These are phyloP conservation scores for Fusarium tricinctum DNA, from an alignment of 2,329 filamentous ascomycete genomes.

Conservation along the genomic window DNA sequence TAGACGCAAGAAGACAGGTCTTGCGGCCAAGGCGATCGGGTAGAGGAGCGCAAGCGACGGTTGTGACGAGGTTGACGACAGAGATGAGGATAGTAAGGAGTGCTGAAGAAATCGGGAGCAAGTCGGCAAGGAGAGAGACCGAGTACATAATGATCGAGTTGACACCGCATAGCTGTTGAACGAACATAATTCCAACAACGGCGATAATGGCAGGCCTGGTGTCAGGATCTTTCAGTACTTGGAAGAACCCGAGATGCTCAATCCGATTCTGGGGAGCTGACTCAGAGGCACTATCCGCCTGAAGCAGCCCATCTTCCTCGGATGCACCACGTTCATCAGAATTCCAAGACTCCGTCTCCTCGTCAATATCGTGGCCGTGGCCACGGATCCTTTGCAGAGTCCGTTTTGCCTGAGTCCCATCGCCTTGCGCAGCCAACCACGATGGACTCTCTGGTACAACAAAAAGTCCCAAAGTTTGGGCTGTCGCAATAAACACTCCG, in stretches of 20 bases:
- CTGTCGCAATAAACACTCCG: constrained; percentile 76
- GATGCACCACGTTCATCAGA: constrained; percentile 58
- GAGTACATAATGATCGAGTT: constrained; percentile 99
- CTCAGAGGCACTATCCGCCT: constrained; percentile 51
- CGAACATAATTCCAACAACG: constrained; percentile 90
- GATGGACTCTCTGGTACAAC: constrained; percentile 88
- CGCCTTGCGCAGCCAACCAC: constrained; percentile 82
- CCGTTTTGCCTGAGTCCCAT: constrained; percentile 71
- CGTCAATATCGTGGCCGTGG: constrained; percentile 74
- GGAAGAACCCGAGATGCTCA: constrained; percentile 69
- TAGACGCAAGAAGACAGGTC: constrained; percentile 83
- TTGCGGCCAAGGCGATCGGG: constrained; percentile 92
- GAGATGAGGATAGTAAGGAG: constrained; percentile 91
- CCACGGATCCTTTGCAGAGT: constrained; percentile 84
- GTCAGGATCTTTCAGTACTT: constrained; percentile 75
- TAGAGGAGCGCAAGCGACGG: constrained; percentile 83
- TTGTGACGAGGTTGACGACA: constrained; percentile 86
- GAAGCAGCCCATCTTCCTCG: constrained; percentile 80
- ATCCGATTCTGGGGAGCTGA: constrained; percentile 34
- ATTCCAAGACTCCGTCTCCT: constrained; percentile 78
- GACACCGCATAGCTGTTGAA: constrained; percentile 93
- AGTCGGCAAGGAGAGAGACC: constrained; percentile 84
- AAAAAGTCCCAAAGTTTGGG: constrained; percentile 78
- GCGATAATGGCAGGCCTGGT: constrained; percentile 83
- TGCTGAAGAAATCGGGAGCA: constrained; percentile 85